phyloP scores from a whole-genome alignment of 768 basidiomycete species.

The Leccinum olivaceopallidum region DNA sequence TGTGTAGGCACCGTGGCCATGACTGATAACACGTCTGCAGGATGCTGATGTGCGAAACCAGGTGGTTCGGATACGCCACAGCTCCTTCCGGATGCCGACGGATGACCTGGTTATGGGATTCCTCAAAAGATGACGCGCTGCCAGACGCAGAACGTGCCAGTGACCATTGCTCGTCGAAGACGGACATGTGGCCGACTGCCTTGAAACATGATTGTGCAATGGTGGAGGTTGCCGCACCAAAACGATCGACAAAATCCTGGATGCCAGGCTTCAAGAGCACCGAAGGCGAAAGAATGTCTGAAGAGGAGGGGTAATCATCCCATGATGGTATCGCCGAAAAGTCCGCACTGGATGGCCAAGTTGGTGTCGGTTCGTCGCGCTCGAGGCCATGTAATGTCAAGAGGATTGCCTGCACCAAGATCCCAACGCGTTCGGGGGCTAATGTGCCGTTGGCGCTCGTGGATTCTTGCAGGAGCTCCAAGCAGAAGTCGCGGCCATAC shows the following conservation, averaged over 20 bases:
- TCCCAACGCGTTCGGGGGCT: constrained; percentile 70
- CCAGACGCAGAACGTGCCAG: constrained; percentile 42
- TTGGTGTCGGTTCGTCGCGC: constrained; percentile 64
- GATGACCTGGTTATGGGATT: constrained; percentile 65
- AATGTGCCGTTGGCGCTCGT: constrained; percentile 45
- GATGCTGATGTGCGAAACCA: constrained; percentile 64
- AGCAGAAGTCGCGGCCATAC: constrained; percentile 76
- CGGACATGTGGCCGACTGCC: constrained; percentile 69
- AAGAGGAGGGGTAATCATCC: constrained; percentile 71
- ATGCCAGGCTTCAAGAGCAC: constrained; percentile 65
- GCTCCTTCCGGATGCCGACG: constrained; percentile 65
- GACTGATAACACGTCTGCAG: constrained; percentile 78
- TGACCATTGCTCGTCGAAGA: constrained; percentile 86
- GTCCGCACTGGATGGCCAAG: constrained; percentile 78
- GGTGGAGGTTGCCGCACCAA: constrained; percentile 52
- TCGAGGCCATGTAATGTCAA: constrained; percentile 72
- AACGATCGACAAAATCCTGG: constrained; percentile 70
- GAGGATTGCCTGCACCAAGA: constrained; percentile 77
- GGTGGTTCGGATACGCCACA: constrained; percentile 65
- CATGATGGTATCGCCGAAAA: constrained; percentile 53
- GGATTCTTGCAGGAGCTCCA: constrained; percentile 79
- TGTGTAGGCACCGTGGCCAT: constrained; percentile 79
- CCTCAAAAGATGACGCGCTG: constrained; percentile 57
- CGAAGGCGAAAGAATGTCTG: constrained; percentile 57
- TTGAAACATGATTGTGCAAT: constrained; percentile 63